A percentile compares a stretch with the other conserved stretches of the same genome.
Conservation (phyloP, 768 basidiomycete species). For the Myochromella boudieri region DNA sequence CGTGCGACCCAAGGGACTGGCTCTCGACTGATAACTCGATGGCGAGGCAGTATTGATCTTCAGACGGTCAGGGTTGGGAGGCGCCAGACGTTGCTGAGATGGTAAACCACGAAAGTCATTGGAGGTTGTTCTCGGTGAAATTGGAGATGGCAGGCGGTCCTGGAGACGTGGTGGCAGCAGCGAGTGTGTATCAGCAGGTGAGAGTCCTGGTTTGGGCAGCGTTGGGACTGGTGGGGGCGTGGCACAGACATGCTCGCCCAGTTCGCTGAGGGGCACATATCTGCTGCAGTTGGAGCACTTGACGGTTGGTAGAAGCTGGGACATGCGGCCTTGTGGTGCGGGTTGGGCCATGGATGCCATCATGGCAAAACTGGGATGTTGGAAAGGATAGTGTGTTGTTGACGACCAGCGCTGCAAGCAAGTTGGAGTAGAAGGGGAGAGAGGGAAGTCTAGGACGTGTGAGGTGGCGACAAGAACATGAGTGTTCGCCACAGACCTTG, state of each 20-base stretch:
- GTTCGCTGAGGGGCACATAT: slow-evolving; percentile 68
- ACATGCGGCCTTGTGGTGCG: slow-evolving; percentile 45
- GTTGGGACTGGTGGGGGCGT: slow-evolving; percentile 46
- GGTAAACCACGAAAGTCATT: slow-evolving; percentile 5
- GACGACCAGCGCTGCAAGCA: slow-evolving; percentile 30
- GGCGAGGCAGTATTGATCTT: slow-evolving; percentile 30
- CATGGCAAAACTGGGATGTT: slow-evolving; percentile 12
- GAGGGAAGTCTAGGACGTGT: slow-evolving; percentile 2
- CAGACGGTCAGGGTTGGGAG: slow-evolving; percentile 27
- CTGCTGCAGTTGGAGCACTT: slow-evolving; percentile 80
- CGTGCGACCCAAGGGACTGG: slow-evolving; percentile 35
- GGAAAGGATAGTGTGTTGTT: slow-evolving; percentile 14
- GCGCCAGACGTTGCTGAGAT: slow-evolving; percentile 23
- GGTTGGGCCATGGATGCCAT: slow-evolving; percentile 31
- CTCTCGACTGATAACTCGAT: slow-evolving; percentile 27
- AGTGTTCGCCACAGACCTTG: not conserved
- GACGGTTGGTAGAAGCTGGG: slow-evolving; percentile 76
- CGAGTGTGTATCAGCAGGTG: slow-evolving; percentile 40
- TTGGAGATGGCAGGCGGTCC: slow-evolving; percentile 34
- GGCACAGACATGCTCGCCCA: slow-evolving; percentile 78
- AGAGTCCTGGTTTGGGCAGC: slow-evolving; percentile 35
- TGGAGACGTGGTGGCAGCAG: slow-evolving; percentile 54
- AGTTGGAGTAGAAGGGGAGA: slow-evolving; percentile 3
- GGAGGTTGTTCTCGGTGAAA: slow-evolving; percentile 13
- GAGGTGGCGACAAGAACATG: not conserved